Conservation (phyloP, 208 protist genomes). For the Acanthamoeba pearcei region DNA sequence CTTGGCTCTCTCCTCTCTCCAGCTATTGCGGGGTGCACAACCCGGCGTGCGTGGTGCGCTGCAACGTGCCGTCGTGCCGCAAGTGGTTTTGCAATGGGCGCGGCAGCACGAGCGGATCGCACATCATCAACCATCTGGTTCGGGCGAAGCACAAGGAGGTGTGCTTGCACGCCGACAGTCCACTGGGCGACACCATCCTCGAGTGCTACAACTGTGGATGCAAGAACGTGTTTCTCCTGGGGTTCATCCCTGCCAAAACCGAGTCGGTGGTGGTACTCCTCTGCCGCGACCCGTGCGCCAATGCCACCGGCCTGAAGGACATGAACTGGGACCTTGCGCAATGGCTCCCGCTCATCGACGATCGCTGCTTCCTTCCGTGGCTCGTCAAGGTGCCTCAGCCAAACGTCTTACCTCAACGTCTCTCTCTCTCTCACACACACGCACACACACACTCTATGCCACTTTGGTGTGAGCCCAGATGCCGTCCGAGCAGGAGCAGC, state of each 20-base stretch:
- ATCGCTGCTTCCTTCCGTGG: conserved; percentile 94
- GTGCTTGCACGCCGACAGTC: conserved; percentile 91
- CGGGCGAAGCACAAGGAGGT: conserved; percentile 87
- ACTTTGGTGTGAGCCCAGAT: not conserved
- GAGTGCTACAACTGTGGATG: conserved; percentile 96
- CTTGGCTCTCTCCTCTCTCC: too few species aligned
- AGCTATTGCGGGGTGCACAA: conserved; percentile 93
- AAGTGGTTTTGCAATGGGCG: conserved; percentile 96
- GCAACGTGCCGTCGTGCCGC: conserved; percentile 85
- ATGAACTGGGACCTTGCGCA: conserved; percentile 92
- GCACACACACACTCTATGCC: too few species aligned
- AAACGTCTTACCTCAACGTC: not conserved
- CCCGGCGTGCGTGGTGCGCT: conserved; percentile 91
- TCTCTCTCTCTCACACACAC: not conserved
- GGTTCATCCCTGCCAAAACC: conserved; percentile 95
- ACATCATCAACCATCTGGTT: conserved; percentile 96
- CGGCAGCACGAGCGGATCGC: conserved; percentile 86
- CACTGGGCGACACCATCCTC: conserved; percentile 93
- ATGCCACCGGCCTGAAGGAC: conserved; percentile 83
- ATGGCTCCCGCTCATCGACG: conserved; percentile 95
- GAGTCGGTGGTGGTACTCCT: conserved; percentile 96
- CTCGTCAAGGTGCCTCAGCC: conserved; percentile 89
- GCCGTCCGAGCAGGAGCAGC: conserved; percentile 86
- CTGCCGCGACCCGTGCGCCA: conserved; percentile 91
- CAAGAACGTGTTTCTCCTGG: conserved; percentile 94